Percentiles rank a stretch among this genome's conserved stretches.
These are phyloP conservation scores for Pinus albicaulis DNA, from an alignment of 75 land plant species.

Conservation along the genomic window DNA sequence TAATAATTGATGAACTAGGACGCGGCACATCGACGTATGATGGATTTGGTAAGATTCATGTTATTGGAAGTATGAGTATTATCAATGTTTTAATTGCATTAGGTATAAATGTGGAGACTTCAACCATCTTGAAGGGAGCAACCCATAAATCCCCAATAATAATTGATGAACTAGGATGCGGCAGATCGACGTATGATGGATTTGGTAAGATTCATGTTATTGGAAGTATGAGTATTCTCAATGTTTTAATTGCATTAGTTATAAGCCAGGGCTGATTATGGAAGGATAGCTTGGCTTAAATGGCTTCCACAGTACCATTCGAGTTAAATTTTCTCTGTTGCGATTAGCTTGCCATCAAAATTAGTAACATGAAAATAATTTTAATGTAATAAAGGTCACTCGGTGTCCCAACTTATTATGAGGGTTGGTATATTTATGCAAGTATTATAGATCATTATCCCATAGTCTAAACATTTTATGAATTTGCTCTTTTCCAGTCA, in stretches of 20 bases:
- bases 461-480: too few relatives aligned
- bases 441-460: too few relatives aligned
- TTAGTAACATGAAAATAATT: too few relatives aligned
- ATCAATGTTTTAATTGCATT: background rate
- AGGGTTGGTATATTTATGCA: too few relatives aligned
- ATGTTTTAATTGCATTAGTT: background rate
- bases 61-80: background rate
- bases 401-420: too few relatives aligned
- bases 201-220: conserved; percentile 66
- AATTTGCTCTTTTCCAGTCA: too few relatives aligned
- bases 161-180: conserved; percentile 97
- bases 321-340: background rate
- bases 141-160: conserved; percentile 85
- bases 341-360: too few relatives aligned
- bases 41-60: conserved; percentile 84
- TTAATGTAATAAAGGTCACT: too few relatives aligned
- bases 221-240: background rate
- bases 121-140: conserved; percentile 93
- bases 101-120: conserved; percentile 75
- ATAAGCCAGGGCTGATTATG: background rate
- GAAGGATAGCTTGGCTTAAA: too few relatives aligned
- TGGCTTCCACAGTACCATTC: background rate
- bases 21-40: conserved; percentile 99
- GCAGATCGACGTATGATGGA: conserved; percentile 99
- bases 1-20: conserved; percentile 96